phyloP scores from a whole-genome alignment of 1,284 basidiomycete genomes.

The Paramarasmius palmivorus region DNA sequence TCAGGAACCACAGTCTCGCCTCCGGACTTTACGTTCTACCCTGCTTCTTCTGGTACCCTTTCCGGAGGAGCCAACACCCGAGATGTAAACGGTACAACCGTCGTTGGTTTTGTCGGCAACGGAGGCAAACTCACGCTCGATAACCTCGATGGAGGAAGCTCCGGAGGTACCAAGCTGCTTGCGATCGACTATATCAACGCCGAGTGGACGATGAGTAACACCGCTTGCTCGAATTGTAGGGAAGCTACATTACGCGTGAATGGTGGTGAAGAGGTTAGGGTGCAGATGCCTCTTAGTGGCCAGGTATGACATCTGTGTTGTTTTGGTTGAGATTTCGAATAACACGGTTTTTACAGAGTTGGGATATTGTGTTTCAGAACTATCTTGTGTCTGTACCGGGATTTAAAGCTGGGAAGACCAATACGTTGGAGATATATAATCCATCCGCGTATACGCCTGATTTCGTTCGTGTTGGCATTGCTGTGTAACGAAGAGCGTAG shows the following conservation, averaged over 20 bases:
- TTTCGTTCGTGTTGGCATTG: constrained; percentile 41
- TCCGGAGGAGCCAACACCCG: constrained; percentile 40
- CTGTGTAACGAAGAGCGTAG: no score
- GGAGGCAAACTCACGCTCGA: constrained; percentile 45
- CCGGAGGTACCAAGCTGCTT: constrained; percentile 43
- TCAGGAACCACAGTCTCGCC: constrained; percentile 24
- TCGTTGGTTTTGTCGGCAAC: constrained; percentile 44
- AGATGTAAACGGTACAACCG: constrained; percentile 37
- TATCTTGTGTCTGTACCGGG: constrained; percentile 41
- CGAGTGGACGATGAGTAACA: constrained; percentile 41
- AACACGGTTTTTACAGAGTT: constrained; percentile 36
- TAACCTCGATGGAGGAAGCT: constrained; percentile 39
- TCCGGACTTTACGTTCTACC: constrained; percentile 41
- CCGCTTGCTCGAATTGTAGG: constrained; percentile 48
- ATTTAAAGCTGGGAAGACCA: constrained; percentile 41
- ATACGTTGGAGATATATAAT: constrained; percentile 43
- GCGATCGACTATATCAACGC: constrained; percentile 50
- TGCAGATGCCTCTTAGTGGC: constrained; percentile 49
- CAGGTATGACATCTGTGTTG: constrained; percentile 36
- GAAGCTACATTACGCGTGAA: constrained; percentile 47
- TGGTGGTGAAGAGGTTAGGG: constrained; percentile 40
- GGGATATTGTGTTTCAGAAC: constrained; percentile 43
- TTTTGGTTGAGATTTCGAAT: not conserved
- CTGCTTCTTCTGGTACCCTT: constrained; percentile 35
- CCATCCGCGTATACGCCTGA: constrained; percentile 41